phyloP scores from a whole-genome alignment of 192 early-diverging fungal species.

The Entrophospora sp. region DNA sequence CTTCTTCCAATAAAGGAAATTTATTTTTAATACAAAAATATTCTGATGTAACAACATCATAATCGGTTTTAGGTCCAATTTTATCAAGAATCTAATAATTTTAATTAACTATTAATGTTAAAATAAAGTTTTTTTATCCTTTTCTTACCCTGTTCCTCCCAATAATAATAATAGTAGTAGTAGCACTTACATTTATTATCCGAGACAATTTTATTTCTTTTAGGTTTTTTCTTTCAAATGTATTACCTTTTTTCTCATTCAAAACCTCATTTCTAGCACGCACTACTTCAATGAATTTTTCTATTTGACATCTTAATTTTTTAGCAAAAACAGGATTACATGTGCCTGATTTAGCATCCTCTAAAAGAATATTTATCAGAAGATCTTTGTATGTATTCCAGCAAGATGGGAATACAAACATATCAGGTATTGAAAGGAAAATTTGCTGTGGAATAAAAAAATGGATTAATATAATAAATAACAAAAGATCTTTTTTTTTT shows the following conservation, averaged over 20 bases:
- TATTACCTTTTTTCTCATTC: not conserved
- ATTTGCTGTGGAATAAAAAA: slow-evolving; percentile 28
- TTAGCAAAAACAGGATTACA: slow-evolving; percentile 8
- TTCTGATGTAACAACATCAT: slow-evolving; percentile 18
- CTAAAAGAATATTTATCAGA: slow-evolving; percentile 29
- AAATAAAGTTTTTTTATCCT: too few species aligned
- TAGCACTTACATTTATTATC: not conserved
- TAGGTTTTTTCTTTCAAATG: not conserved
- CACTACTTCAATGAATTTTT: not conserved
- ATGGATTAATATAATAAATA: not conserved
- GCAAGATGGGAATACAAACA: slow-evolving; percentile 50
- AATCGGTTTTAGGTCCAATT: slow-evolving; percentile 16
- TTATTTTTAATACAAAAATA: slow-evolving; percentile 22
- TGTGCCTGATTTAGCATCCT: slow-evolving; percentile 29
- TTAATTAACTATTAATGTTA: not conserved
- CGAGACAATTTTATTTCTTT: not conserved
- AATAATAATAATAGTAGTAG: not conserved
- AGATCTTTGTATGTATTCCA: slow-evolving; percentile 39
- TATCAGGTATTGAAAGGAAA: slow-evolving; percentile 48
- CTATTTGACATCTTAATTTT: not conserved
- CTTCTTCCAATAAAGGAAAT: not conserved
- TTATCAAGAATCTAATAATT: slow-evolving; percentile 28
- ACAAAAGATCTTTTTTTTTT: not conserved
- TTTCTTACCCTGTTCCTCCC: too few species aligned
- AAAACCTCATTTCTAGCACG: not conserved